Evolutionary conservation across 2,329 filamentous ascomycete species (phyloP).

Genomic region (Alternaria incomplexa): DNA sequence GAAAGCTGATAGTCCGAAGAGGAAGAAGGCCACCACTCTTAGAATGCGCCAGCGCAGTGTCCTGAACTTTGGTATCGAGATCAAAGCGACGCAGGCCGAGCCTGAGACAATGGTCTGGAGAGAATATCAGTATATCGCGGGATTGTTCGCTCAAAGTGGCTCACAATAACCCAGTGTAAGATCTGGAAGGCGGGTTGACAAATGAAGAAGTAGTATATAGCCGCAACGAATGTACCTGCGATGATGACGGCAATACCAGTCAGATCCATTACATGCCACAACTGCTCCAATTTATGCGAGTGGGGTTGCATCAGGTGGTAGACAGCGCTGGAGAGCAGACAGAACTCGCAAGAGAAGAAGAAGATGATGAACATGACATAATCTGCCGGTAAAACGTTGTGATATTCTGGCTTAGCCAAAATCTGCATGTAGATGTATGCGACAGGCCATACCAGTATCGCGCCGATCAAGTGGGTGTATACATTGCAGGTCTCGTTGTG

Average conservation of each 20-base stretch:
- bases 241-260: not conserved
- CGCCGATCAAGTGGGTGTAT: not conserved
- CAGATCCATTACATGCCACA: not conserved
- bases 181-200: not conserved
- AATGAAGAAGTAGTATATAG: not conserved
- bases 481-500: not conserved
- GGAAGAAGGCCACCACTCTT: not conserved
- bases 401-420: not conserved
- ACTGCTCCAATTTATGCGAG: not conserved
- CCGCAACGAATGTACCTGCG: not conserved
- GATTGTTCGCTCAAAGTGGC: fast-evolving
- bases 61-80: not conserved
- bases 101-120: not conserved
- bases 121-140: not conserved
- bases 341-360: not conserved
- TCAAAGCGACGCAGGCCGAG: not conserved
- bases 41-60: not conserved
- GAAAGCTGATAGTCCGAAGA: not conserved
- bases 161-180: not conserved
- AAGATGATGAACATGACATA: not conserved
- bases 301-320: not conserved
- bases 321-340: not conserved
- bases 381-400: not conserved
- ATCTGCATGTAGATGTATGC: not conserved
- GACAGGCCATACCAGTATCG: not conserved